Evolutionary conservation across 2,329 filamentous ascomycete species (phyloP).

Genomic region (Stenocarpella maydis): DNA sequence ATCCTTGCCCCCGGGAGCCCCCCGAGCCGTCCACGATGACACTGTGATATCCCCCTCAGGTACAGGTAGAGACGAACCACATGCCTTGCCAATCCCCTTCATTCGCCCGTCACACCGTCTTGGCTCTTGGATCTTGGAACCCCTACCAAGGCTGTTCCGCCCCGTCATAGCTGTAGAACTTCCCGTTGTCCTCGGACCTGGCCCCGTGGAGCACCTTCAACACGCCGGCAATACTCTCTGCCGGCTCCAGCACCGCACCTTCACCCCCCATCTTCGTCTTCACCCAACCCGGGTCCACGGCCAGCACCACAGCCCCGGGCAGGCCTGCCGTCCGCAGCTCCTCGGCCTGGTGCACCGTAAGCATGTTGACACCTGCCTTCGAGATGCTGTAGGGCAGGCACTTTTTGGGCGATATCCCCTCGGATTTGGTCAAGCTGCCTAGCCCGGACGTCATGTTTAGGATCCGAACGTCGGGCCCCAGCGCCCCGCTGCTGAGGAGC

Average conservation of each 20-base stretch:
- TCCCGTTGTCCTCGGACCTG: slow-evolving; percentile 6
- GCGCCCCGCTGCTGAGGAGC: slow-evolving; percentile 42
- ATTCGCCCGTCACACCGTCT: neutral
- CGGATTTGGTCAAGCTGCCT: slow-evolving; percentile 45
- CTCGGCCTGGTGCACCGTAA: slow-evolving; percentile 44
- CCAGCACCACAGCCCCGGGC: slow-evolving; percentile 20
- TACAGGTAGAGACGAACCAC: neutral
- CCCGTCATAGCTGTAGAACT: slow-evolving; percentile 22
- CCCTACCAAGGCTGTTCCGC: slow-evolving; percentile 20
- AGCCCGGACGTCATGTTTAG: slow-evolving; percentile 54
- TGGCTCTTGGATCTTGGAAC: neutral
- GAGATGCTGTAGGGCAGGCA: slow-evolving; percentile 45
- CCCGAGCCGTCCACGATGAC: neutral
- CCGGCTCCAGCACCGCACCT: slow-evolving; percentile 23
- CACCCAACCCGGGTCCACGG: slow-evolving; percentile 26
- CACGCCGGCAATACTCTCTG: slow-evolving; percentile 17
- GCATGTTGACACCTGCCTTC: slow-evolving; percentile 49
- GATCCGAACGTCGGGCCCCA: slow-evolving; percentile 42
- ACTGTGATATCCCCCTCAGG: neutral
- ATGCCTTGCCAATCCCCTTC: neutral
- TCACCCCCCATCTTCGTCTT: slow-evolving; percentile 29
- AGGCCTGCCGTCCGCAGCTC: slow-evolving; percentile 35
- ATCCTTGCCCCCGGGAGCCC: neutral
- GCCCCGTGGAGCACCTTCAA: neutral
- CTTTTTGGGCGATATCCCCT: slow-evolving; percentile 43